A percentile compares a stretch with the other conserved stretches of the same genome.
These are phyloP conservation scores for Raffaelea albimanens DNA, from an alignment of 2,329 filamentous ascomycete species.

Conservation along the genomic window DNA sequence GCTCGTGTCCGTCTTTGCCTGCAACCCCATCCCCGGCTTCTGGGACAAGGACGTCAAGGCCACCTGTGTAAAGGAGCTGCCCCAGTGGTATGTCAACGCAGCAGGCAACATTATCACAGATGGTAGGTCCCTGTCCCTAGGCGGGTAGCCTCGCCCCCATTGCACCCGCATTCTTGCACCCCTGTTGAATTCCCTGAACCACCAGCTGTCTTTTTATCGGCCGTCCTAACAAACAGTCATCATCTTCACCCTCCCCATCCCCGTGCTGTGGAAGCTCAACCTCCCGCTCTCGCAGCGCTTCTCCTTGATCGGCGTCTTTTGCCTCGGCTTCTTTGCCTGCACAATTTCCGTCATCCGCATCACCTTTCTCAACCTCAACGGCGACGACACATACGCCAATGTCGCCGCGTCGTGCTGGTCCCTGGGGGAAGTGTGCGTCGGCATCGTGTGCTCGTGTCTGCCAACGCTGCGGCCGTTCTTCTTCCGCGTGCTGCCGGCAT, in stretches of 20 bases:
- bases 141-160: no score
- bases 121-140: conserved; percentile 1
- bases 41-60: conserved; percentile 19
- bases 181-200: no score
- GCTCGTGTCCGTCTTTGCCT: conserved; percentile 24
- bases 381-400: conserved; percentile 28
- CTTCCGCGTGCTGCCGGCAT: conserved; percentile 5
- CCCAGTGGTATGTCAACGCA: conserved; percentile 27
- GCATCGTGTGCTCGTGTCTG: conserved; percentile 26
- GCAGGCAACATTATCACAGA: conserved; percentile 29
- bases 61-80: conserved; percentile 23
- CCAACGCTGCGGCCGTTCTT: conserved; percentile 24
- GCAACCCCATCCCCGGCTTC: conserved; percentile 24
- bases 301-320: conserved; percentile 25
- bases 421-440: conserved; percentile 25
- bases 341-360: conserved; percentile 30
- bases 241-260: conserved; percentile 26
- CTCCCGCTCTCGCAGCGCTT: conserved; percentile 18
- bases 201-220: neutral
- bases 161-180: no score
- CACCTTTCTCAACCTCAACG: conserved; percentile 23
- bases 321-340: conserved; percentile 29
- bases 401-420: conserved; percentile 22
- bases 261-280: conserved; percentile 17
- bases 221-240: conserved; percentile 11